These are phyloP conservation scores for Parastagonospora avenae DNA, from an alignment of 2,329 filamentous ascomycete species.

Conservation along the genomic window DNA sequence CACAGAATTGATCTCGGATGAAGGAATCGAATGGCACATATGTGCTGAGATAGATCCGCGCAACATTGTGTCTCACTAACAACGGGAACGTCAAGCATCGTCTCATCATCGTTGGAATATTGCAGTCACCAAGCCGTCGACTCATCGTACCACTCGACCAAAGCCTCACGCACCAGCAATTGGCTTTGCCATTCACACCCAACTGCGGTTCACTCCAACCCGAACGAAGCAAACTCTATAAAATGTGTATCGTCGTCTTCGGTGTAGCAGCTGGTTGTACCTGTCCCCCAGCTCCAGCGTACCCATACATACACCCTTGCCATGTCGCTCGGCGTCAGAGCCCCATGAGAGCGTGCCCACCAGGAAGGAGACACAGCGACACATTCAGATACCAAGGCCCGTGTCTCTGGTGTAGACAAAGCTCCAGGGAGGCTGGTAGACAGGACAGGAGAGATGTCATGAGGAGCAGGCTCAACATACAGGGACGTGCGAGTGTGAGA, in stretches of 20 bases:
- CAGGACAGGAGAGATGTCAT: constrained; percentile 12
- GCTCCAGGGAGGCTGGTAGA: constrained; percentile 11
- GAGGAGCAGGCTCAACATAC: constrained; percentile 11
- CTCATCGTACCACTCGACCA: not conserved
- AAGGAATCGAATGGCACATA: not conserved
- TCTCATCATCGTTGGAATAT: not conserved
- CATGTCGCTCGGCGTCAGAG: not conserved
- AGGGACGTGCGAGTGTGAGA: not conserved
- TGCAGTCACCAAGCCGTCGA: not conserved
- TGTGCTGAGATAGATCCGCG: not conserved
- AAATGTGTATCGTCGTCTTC: constrained; percentile 36
- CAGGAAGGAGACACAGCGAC: constrained; percentile 14
- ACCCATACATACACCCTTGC: constrained; percentile 26
- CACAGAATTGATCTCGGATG: not conserved
- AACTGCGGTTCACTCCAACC: not conserved
- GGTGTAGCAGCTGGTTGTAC: constrained; percentile 16
- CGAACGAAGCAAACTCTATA: not conserved
- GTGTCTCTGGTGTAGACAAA: constrained; percentile 30
- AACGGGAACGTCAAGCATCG: not conserved
- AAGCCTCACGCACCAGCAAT: not conserved
- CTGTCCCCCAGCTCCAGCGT: constrained; percentile 28
- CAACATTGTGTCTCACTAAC: not conserved
- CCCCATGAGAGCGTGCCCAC: constrained; percentile 18
- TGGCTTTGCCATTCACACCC: not conserved
- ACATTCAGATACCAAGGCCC: constrained; percentile 1